Percentiles rank a stretch among this genome's conserved stretches.
These are phyloP conservation scores for Fusarium temperatum DNA, from an alignment of 2,329 filamentous ascomycete species.

Conservation along the genomic window DNA sequence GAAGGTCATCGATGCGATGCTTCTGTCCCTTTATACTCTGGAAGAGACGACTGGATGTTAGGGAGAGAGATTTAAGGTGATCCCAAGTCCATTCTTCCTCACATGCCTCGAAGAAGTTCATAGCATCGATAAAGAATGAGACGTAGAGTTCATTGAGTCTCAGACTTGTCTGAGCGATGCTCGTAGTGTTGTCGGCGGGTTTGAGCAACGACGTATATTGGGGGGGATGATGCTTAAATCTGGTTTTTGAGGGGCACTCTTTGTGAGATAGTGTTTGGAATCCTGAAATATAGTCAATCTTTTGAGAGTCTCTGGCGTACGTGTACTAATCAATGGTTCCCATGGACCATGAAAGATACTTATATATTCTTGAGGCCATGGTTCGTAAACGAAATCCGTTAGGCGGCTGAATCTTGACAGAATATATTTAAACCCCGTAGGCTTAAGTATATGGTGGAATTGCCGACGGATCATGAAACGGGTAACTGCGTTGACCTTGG, in stretches of 20 bases:
- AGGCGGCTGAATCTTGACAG: not conserved
- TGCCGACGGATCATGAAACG: conserved; percentile 5
- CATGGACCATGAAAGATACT: no score
- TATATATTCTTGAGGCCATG: not conserved
- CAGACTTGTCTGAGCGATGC: not conserved
- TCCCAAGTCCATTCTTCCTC: not conserved
- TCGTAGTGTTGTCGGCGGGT: not conserved
- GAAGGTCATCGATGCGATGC: accelerated
- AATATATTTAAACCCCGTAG: not conserved
- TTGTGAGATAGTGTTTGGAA: not conserved
- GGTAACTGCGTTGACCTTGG: not conserved
- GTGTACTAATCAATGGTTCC: not conserved
- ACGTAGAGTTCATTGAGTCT: not conserved
- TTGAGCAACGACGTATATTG: no score
- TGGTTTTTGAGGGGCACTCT: not conserved
- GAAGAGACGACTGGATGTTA: not conserved
- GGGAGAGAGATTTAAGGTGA: not conserved
- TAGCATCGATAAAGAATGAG: not conserved
- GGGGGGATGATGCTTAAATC: no score
- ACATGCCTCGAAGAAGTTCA: not conserved
- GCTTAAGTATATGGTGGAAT: not conserved
- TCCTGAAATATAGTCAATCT: not conserved
- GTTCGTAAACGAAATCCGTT: not conserved
- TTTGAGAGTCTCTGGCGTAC: not conserved
- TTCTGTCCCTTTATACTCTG: no score